Conservation (phyloP, 2,329 filamentous ascomycete species). For the Lasiodiplodia sp. region DNA sequence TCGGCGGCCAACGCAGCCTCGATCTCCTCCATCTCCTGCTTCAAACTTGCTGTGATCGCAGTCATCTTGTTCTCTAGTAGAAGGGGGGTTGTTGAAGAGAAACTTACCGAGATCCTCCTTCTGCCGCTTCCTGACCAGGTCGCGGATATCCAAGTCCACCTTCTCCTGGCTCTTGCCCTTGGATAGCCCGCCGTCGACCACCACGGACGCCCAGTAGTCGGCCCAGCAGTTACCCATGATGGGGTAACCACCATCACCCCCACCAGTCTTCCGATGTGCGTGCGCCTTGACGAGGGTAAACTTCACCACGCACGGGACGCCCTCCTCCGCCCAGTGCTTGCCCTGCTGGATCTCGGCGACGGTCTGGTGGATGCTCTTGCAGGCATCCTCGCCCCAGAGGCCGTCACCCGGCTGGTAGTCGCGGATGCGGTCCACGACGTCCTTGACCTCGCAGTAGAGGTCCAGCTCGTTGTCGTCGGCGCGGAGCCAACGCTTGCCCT, state of each 20-base stretch:
- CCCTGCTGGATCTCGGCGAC: background rate
- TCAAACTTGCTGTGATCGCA: no score
- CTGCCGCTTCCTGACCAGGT: background rate
- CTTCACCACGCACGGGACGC: background rate
- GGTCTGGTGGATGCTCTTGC: background rate
- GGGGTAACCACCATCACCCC: background rate
- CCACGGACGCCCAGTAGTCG: background rate
- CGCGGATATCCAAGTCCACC: background rate
- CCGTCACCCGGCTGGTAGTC: background rate
- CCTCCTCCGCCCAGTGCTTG: background rate
- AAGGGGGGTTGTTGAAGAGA: no score
- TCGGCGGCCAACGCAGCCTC: no score
- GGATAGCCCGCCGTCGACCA: background rate
- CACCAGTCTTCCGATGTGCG: background rate
- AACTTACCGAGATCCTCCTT: background rate
- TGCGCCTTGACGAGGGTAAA: background rate
- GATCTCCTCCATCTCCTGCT: no score
- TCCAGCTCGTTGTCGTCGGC: no score
- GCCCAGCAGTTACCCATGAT: conserved; percentile 6
- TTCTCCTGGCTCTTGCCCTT: background rate
- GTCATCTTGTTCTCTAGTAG: no score
- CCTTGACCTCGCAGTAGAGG: no score
- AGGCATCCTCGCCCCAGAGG: background rate
- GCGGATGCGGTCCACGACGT: no score
- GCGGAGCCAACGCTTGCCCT: no score